Base-by-base conservation (phyloP, 2,329 filamentous ascomycete species). In the Calonectria hongkongensis region DNA sequence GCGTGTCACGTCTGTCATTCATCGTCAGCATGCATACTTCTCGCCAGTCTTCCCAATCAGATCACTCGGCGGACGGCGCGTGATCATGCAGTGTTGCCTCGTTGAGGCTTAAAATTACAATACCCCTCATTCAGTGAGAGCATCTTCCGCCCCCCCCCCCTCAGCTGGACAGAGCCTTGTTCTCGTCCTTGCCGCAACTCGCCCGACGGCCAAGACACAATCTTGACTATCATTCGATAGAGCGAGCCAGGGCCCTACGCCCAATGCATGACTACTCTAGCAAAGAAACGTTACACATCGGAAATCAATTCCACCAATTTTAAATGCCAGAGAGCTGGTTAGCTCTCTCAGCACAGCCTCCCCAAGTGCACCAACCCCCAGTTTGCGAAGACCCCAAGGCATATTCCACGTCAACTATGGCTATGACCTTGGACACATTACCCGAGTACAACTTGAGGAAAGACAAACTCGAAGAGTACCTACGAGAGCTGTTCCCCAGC, bases 51-150 rank as follows among this genome's bases (percentile, higher is more conserved):
- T 51, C 21, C 48, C 48, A 51, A 51, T 51, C 48, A 51, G 15
- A 30, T 16, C 12, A 4, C 25, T 7, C 28, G 13, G 25, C 10
- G 5, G 21, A 1, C 15, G 15, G 27, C 48, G 48, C 48, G 48
- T 51, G 48, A 51, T 30, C 13, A 25, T 30, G 10, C 48, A 51
- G 12, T 51, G 48, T 51, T 30, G 25, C 48, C 48, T 51, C 25
- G 48, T 18, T 51, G 48, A 28, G 48, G 48, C 48, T 51, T 25
- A 30, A 51, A 28, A 18, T n/a, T 16, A 13, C 48, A 51, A 2
- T 30, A 51, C 48, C 48, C 48, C 48, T 51, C 48, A 10, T 30
- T 51, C 48, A 28, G 18, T 51, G 27, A n/a, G n/a, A n/a, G n/a
- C n/a, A 12, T 12, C 48, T 16, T 25, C 21, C 10, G 18, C 6